Evolutionary conservation across 2,329 filamentous ascomycete species (phyloP), one percentile per base, ranked within the genome.

Genomic region (Monascus ruber): DNA sequence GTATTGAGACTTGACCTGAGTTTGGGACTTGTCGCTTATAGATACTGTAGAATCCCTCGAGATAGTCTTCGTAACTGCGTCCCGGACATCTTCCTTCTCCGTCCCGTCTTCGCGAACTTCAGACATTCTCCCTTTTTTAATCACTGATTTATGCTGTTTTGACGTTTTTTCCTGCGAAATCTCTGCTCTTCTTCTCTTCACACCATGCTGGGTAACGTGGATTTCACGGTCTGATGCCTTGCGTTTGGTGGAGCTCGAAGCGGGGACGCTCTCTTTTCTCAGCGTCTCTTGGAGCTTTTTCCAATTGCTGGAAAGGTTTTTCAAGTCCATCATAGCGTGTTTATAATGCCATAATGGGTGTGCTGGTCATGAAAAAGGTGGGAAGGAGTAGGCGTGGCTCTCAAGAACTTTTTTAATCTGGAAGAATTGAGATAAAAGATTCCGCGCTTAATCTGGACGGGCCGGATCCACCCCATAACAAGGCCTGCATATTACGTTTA

Each of bases 11-110:
- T 40, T 64, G 48, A 7, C 68, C 59, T 26, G 56, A 51, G 10
- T 63, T 59, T 26, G 76, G 63, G 43, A 72, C 17, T 17, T 35
- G 5, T 25, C 5, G 9, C 28, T 10, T 10, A 36, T 61, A 2
- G 74, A 70, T 46, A 68, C 77, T 64, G 34, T 72, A 68, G 63
- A 84, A 83, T 10, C 76, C 76, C 28, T 74, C 72, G 31, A 83
- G 55, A 42, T 74, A 69, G 51, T 79, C 74, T 25, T 74, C 59
- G 51, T 74, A 70, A 49, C 79, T 74, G 45, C 79, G 72, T 47
- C 74, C 69, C 8, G 75, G 71, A 72, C 78, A 78, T 35, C 80
- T 61, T 5, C 36, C 72, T 71, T 25, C 79, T 66, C 10, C 31
- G 26, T 39, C 34, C 35, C 46, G 28, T 42, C 33, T 24, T 43